Percentiles rank a stretch among this genome's conserved stretches.
Evolutionary conservation across 306 rosid species (phyloP).

Genomic region (Canavalia ensiformis): DNA sequence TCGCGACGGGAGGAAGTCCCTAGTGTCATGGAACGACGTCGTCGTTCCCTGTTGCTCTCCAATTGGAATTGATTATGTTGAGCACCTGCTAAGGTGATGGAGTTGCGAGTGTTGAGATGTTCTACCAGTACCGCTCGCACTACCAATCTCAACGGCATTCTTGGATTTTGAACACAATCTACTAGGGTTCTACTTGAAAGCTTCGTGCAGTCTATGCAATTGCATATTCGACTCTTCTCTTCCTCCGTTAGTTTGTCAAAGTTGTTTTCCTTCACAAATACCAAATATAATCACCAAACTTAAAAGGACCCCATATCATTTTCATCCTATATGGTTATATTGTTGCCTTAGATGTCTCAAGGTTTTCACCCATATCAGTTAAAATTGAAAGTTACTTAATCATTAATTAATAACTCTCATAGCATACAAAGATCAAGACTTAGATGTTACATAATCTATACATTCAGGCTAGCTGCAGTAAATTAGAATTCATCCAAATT

Average conservation of each 20-base stretch:
- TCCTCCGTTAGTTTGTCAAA: conserved; percentile 61
- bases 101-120: conserved; percentile 73
- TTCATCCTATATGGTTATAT: not conserved
- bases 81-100: conserved; percentile 48
- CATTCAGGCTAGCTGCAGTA: no score
- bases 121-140: conserved; percentile 76
- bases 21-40: conserved; percentile 43
- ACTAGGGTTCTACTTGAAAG: conserved; percentile 59
- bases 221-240: conserved; percentile 62
- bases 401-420: no score
- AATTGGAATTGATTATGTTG: not conserved
- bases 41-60: not conserved
- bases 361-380: no score
- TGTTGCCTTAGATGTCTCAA: no score
- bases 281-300: not conserved
- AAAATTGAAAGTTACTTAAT: no score
- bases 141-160: conserved; percentile 70
- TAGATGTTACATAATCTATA: no score
- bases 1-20: conserved; percentile 70
- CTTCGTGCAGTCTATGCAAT: conserved; percentile 65
- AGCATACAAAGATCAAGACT: no score
- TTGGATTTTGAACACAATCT: conserved; percentile 74
- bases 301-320: no score
- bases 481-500: no score
- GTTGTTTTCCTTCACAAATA: conserved; percentile 54